Evolutionary conservation across 345 rosid genomes (phyloP), one percentile per base, ranked within the genome.

Genomic region (Nasturtium officinale): DNA sequence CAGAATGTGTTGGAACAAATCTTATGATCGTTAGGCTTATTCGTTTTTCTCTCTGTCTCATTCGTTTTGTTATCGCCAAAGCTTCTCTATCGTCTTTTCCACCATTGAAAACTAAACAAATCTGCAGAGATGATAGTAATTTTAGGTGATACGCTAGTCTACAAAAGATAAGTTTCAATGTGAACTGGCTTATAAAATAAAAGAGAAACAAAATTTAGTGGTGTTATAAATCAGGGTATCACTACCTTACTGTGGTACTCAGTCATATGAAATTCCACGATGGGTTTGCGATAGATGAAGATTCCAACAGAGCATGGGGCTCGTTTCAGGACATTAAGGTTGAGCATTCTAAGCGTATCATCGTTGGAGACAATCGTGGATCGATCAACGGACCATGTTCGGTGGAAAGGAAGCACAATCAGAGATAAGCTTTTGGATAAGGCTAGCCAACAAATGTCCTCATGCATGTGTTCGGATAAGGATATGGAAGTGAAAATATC

Each of bases 301-400:
- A 85, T 84, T 16, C 85, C 95, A 7, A 87, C 82, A 4, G 91
- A 89, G 68, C 95, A 89, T 10, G 91, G 88, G 4, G 95, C 82
- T 50, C 55, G 75, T 35, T 59, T 83, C 0, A 87, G 79, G 65
- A 87, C 86, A 10, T 57, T 78, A 9, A 65, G 20, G 43, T 89
- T 89, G 7, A 87, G 28, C 28, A 51, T 28, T 75, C 86, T 72
- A 13, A 80, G 45, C 9, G 0, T 58, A 12, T 65, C 62, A 26
- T 74, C 67, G 10, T 77, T 85, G 6, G 86, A 69, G 59, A 73
- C 52, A 12, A 82, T 23, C 11, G 62, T 43, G n/a, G 77, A 78
- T 42, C 74, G 85, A 28, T 81, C 82, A 9, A 45, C 18, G 5
- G 80, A 74, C 91, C 91, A 85, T 16, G 28, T 89, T 5, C 79